These are phyloP conservation scores for Botryotinia narcissicola DNA, from an alignment of 2,329 filamentous ascomycete genomes.

Conservation along the genomic window DNA sequence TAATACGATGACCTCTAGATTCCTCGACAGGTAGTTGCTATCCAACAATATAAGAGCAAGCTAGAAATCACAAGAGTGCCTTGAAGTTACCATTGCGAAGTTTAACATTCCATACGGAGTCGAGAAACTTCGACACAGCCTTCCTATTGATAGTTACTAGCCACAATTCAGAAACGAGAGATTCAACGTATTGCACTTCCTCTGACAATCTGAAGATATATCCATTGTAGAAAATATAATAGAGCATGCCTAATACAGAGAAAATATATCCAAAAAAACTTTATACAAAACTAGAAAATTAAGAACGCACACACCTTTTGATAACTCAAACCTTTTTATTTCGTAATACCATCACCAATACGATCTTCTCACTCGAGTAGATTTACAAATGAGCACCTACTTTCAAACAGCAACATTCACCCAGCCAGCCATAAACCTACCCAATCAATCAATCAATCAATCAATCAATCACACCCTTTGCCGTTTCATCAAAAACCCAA, in stretches of 20 bases:
- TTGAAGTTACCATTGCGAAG: too few relatives aligned
- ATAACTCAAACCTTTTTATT: not conserved
- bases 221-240: fast-evolving
- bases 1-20: not conserved
- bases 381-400: too few relatives aligned
- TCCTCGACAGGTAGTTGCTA: not conserved
- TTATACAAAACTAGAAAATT: not conserved
- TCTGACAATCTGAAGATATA: not conserved
- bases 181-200: not conserved
- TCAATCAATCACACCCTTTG: not conserved
- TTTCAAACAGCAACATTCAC: too few relatives aligned
- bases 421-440: too few relatives aligned
- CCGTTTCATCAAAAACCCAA: not conserved
- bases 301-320: not conserved
- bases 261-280: not conserved
- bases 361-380: too few relatives aligned
- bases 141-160: too few relatives aligned
- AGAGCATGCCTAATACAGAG: fast-evolving
- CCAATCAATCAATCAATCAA: not conserved
- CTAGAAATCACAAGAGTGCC: not conserved
- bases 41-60: not conserved
- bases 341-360: too few relatives aligned
- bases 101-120: too few relatives aligned
- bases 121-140: too few relatives aligned
- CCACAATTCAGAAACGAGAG: not conserved